Evolutionary conservation across 2,329 filamentous ascomycete species (phyloP).

Genomic region (Cadophora sp.): DNA sequence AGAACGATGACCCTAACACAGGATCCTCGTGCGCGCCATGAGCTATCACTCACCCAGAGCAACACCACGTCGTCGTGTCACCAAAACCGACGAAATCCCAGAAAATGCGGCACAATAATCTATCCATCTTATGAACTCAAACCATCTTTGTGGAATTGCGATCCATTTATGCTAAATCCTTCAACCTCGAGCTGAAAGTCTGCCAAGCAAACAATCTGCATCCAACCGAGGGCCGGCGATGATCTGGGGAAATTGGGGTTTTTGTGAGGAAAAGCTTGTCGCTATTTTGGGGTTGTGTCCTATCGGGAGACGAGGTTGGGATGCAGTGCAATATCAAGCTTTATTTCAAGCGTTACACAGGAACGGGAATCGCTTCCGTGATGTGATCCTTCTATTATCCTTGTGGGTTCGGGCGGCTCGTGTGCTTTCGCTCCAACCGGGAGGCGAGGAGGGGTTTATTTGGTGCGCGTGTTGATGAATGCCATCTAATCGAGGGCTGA

Average conservation of each 20-base stretch:
- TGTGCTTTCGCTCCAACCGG: background rate
- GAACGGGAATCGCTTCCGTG: background rate
- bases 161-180: constrained; percentile 12
- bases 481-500: background rate
- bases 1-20: background rate
- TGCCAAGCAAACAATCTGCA: background rate
- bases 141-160: background rate
- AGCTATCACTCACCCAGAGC: background rate
- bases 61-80: background rate
- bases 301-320: background rate
- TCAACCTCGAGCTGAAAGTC: background rate
- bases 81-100: background rate
- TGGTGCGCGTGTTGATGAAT: background rate
- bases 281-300: background rate
- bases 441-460: background rate
- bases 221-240: background rate
- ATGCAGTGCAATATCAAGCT: background rate
- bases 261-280: background rate
- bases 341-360: background rate
- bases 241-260: background rate
- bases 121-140: constrained; percentile 12
- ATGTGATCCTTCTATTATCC: background rate
- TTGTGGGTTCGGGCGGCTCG: background rate
- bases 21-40: background rate
- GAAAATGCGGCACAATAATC: constrained; percentile 7